Evolutionary conservation across 768 basidiomycete species (phyloP).

Genomic region (Mycena albidolilacea): DNA sequence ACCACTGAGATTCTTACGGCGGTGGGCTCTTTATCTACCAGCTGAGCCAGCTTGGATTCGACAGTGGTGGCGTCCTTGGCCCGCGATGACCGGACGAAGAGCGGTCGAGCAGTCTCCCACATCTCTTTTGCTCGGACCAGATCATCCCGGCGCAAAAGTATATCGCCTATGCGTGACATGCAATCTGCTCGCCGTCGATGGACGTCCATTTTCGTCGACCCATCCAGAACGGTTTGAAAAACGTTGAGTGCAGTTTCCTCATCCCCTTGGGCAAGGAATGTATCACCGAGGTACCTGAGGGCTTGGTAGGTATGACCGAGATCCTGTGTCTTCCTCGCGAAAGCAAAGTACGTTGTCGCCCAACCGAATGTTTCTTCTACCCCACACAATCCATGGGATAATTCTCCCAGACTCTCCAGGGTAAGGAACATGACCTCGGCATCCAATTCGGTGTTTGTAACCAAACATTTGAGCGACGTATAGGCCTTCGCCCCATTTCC

Average conservation of each 20-base stretch:
- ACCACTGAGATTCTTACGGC: no score
- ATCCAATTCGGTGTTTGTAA: not conserved
- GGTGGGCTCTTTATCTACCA: no score
- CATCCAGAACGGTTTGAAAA: slow-evolving; percentile 10
- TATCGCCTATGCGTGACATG: no score
- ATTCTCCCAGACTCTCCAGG: slow-evolving; percentile 8
- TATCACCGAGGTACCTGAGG: slow-evolving; percentile 9
- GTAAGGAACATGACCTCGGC: not conserved
- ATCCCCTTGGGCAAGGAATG: not conserved
- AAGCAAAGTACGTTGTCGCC: slow-evolving; percentile 9
- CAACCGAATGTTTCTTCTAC: slow-evolving; percentile 4
- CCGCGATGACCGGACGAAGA: not conserved
- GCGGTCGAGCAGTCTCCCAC: no score
- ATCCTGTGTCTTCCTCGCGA: slow-evolving; percentile 6
- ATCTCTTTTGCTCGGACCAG: no score
- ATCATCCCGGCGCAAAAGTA: no score
- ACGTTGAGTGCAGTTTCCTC: slow-evolving; percentile 6
- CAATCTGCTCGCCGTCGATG: not conserved
- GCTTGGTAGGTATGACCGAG: slow-evolving; percentile 8
- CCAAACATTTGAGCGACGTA: not conserved
- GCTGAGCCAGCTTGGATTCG: no score
- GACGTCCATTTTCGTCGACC: slow-evolving; percentile 9
- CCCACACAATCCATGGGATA: slow-evolving; percentile 1
- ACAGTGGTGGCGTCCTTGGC: no score
- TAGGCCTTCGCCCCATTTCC: not conserved